These are phyloP conservation scores for Aspergillus ellipticus DNA, from an alignment of 495 filamentous ascomycete species.

Conservation along the genomic window DNA sequence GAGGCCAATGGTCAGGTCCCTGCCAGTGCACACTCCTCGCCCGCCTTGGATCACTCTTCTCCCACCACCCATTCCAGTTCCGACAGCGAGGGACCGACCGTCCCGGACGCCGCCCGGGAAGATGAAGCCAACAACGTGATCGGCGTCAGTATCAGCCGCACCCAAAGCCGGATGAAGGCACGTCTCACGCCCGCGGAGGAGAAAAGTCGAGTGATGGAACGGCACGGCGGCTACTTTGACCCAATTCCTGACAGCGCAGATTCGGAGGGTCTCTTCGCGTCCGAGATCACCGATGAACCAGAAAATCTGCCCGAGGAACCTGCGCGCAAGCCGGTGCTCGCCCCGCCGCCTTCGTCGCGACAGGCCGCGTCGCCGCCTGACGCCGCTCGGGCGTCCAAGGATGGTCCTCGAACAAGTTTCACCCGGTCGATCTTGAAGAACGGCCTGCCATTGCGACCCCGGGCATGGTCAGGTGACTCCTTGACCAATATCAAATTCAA, in stretches of 20 bases:
- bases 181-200: slow-evolving; percentile 71
- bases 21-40: not conserved
- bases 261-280: slow-evolving; percentile 29
- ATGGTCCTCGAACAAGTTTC: slow-evolving; percentile 31
- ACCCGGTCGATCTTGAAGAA: slow-evolving; percentile 40
- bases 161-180: slow-evolving; percentile 67
- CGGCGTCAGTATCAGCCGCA: slow-evolving; percentile 70
- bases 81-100: slow-evolving; percentile 33
- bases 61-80: slow-evolving; percentile 22
- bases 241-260: slow-evolving; percentile 23
- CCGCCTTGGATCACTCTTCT: slow-evolving; percentile 11
- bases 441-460: slow-evolving; percentile 34
- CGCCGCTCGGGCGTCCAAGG: not conserved
- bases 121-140: slow-evolving; percentile 61
- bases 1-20: not conserved
- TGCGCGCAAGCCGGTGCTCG: slow-evolving; percentile 1
- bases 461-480: slow-evolving; percentile 39
- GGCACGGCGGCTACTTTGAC: slow-evolving; percentile 53
- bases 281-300: slow-evolving; percentile 35
- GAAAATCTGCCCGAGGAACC: slow-evolving; percentile 18
- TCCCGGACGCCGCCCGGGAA: slow-evolving; percentile 26
- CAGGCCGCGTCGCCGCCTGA: not conserved
- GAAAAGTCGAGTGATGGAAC: slow-evolving; percentile 65
- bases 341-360: slow-evolving; percentile 3
- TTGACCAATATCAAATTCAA: slow-evolving; percentile 23